Evolutionary conservation across 2,329 filamentous ascomycete species (phyloP).

Genomic region (Cryphonectria naterciae): DNA sequence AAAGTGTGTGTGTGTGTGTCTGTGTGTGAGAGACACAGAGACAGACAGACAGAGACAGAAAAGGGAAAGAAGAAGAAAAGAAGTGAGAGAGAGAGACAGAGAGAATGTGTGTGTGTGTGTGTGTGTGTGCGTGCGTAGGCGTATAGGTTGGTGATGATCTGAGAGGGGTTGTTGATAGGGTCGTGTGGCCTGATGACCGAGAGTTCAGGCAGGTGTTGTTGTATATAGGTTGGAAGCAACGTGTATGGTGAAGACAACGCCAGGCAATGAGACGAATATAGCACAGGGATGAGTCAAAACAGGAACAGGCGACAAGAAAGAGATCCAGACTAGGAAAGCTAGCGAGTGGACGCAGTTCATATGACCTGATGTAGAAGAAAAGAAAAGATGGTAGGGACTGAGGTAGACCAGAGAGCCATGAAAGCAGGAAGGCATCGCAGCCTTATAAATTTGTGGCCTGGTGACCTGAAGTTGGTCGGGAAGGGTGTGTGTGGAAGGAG

Average conservation of each 20-base stretch:
- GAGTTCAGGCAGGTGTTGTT: slow-evolving; percentile 16
- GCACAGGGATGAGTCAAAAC: slow-evolving; percentile 27
- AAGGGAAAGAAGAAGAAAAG: not conserved
- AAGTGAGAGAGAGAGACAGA: no score
- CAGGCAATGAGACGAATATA: slow-evolving; percentile 20
- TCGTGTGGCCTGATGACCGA: slow-evolving; percentile 19
- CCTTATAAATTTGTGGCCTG: slow-evolving; percentile 58
- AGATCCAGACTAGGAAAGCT: slow-evolving; percentile 32
- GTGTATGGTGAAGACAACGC: slow-evolving; percentile 18
- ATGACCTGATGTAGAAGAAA: slow-evolving; percentile 29
- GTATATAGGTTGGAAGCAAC: slow-evolving; percentile 19
- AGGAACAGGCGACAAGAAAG: slow-evolving; percentile 28
- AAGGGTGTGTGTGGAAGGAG: slow-evolving; percentile 31
- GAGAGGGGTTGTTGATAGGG: slow-evolving; percentile 6
- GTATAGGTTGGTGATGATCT: slow-evolving; percentile 17
- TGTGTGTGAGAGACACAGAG: no score
- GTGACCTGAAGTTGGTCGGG: slow-evolving; percentile 32
- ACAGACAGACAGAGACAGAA: no score
- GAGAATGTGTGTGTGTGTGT: not conserved
- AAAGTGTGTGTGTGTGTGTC: not conserved
- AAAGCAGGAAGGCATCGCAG: slow-evolving; percentile 51
- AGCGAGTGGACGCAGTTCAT: slow-evolving; percentile 28
- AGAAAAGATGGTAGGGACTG: slow-evolving; percentile 35
- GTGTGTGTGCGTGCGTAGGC: no score
- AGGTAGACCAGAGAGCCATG: slow-evolving; percentile 26